Evolutionary conservation across 352 stramenopile genomes (phyloP).

Genomic region (Pythium angustatum): DNA sequence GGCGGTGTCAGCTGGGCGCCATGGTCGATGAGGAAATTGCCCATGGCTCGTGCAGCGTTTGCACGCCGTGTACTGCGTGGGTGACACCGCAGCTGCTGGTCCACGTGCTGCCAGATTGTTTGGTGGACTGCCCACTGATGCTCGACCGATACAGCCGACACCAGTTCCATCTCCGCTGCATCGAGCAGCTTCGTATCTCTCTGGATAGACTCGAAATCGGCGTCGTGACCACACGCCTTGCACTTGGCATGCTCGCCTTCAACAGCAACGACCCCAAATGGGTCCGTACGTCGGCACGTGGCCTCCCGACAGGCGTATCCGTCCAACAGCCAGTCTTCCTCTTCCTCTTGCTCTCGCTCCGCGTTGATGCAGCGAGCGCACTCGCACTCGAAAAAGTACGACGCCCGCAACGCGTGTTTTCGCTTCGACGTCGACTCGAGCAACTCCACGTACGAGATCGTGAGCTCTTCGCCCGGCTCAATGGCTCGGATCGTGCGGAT

Average conservation of each 20-base stretch:
- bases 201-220: not conserved
- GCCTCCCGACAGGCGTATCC: constrained; percentile 21
- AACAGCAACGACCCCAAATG: constrained; percentile 10
- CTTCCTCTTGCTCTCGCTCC: not conserved
- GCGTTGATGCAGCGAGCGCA: constrained; percentile 33
- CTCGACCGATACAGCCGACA: not conserved
- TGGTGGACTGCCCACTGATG: not conserved
- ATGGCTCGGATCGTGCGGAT: constrained; percentile 54
- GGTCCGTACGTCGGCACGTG: too few species aligned
- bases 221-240: not conserved
- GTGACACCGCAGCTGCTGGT: constrained; percentile 10
- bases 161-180: not conserved
- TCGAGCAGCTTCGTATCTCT: not conserved
- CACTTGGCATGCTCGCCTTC: constrained; percentile 11
- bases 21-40: constrained; percentile 33
- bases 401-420: constrained; percentile 39
- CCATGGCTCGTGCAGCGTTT: constrained; percentile 6
- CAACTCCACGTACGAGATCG: constrained; percentile 74
- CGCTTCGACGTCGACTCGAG: constrained; percentile 46
- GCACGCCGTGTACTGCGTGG: constrained; percentile 18
- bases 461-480: constrained; percentile 53
- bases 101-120: constrained; percentile 9
- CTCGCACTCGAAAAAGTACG: constrained; percentile 73
- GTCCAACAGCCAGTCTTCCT: constrained; percentile 27
- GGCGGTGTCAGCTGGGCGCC: constrained; percentile 8